Evolutionary conservation across 148 eudicot genomes (phyloP).

Genomic region (Camellia granthamiana): DNA sequence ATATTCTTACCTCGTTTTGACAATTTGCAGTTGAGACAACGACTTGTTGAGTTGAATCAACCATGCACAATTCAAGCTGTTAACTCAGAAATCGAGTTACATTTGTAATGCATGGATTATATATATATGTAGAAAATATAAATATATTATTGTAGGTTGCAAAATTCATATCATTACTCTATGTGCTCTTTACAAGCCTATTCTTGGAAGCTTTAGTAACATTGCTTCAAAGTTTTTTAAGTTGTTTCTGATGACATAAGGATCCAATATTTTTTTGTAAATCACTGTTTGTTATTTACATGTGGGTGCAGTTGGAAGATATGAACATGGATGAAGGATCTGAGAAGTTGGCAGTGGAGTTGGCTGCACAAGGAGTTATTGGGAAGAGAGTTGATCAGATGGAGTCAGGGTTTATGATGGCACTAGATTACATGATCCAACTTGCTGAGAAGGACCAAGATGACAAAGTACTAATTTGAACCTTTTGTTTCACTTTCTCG

Average conservation of each 20-base stretch:
- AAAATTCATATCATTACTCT: neutral
- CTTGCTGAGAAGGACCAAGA: constrained; percentile 78
- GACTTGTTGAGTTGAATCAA: neutral
- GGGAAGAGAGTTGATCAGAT: constrained; percentile 98
- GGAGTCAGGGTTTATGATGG: constrained; percentile 96
- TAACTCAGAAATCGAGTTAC: neutral
- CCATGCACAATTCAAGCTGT: neutral
- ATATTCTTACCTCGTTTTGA: neutral
- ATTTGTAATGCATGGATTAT: neutral
- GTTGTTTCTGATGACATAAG: neutral
- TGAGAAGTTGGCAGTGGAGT: constrained; percentile 79
- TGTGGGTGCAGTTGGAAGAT: constrained; percentile 67
- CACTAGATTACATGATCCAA: constrained; percentile 96
- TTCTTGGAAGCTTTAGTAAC: neutral
- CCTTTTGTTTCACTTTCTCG: neutral
- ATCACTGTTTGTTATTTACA: neutral
- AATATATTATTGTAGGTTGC: neutral
- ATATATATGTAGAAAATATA: no score
- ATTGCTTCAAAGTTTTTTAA: neutral
- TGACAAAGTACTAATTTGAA: constrained; percentile 48
- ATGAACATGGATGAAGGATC: constrained; percentile 87
- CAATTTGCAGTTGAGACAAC: neutral
- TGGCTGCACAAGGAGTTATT: constrained; percentile 97
- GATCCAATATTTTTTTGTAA: neutral
- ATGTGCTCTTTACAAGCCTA: neutral